Evolutionary conservation across 2,329 filamentous ascomycete genomes (phyloP), one percentile per base, ranked within the genome.

Genomic region (Claviceps fusiformis): DNA sequence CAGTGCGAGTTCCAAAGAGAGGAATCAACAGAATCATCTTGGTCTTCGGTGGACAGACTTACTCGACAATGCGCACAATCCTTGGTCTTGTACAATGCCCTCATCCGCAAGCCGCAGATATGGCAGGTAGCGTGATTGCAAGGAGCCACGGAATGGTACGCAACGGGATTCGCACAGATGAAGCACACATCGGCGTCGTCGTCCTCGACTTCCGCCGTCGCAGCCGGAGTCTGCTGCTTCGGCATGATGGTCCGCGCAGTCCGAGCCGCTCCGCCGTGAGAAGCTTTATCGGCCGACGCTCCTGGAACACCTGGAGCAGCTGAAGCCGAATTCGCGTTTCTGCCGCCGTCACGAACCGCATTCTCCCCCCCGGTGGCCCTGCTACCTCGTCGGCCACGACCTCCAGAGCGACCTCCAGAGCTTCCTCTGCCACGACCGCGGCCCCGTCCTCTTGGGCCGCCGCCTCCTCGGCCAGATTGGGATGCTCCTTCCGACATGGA

Each of bases 81-180:
- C 70, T 95, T 95, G 57, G 85, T 95, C 75, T 96, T 97, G 73
- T 97, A 98, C 48, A 98, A 74, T 1, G 92, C 93, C 62, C 93
- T 82, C 81, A 97, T 82, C 57, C 93, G 82, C 62, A 98, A 73
- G 10, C 90, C 86, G 70, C 93, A 98, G 60, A 97, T 95, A 72
- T 98, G 93, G 68, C 93, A 98, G 51, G 92, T 96, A 56, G 88
- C 81, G 72, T 98, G 93, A 70, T 96, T 97, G 72, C 93, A 98
- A 24, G 93, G 92, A 37, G 91, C 84, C 60, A 98, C 83, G 10
- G 91, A 87, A 63, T 89, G 84, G 73, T 97, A 90, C 51, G 87
- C 82, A 50, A 98, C 85, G 2, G 85, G 82, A 60, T 91, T 95
- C 55, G 93, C 92, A 71, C 93, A 98, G 65, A 98, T 98, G 71